phyloP scores from a whole-genome alignment of 2,329 filamentous ascomycete genomes.

The Sporothrix globosa region DNA sequence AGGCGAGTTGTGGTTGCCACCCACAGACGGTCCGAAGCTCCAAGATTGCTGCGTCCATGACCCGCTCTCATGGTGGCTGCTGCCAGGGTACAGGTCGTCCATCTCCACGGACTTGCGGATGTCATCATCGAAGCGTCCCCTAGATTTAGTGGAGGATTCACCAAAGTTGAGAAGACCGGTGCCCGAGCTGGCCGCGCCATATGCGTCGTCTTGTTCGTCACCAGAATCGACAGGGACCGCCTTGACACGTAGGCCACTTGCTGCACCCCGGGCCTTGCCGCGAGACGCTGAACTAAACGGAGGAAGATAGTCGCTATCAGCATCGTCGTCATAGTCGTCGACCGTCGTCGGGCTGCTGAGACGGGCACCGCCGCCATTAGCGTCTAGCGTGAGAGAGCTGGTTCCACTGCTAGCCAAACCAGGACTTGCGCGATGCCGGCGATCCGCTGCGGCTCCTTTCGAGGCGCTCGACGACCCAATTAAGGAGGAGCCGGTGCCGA shows the following conservation, averaged over 20 bases:
- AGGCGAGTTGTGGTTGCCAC: slow-evolving; percentile 28
- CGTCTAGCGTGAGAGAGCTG: slow-evolving; percentile 24
- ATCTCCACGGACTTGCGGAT: slow-evolving; percentile 52
- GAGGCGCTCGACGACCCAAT: slow-evolving; percentile 90
- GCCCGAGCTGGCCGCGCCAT: slow-evolving; percentile 10
- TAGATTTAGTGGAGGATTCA: neutral
- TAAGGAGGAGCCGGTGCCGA: slow-evolving; percentile 80
- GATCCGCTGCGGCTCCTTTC: slow-evolving; percentile 75
- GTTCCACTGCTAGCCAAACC: slow-evolving; percentile 54
- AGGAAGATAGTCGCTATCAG: slow-evolving; percentile 41
- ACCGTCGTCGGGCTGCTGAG: slow-evolving; percentile 11
- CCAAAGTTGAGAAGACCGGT: slow-evolving; percentile 34
- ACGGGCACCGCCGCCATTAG: slow-evolving; percentile 6
- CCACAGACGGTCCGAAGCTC: slow-evolving; percentile 47
- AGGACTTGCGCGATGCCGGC: slow-evolving; percentile 62
- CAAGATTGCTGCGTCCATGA: slow-evolving; percentile 46
- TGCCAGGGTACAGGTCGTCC: slow-evolving; percentile 46
- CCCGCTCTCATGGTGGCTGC: slow-evolving; percentile 39
- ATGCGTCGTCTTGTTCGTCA: slow-evolving; percentile 22
- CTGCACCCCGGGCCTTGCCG: neutral
- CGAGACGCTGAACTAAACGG: slow-evolving; percentile 43
- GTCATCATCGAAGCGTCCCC: slow-evolving; percentile 34
- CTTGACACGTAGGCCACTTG: neutral
- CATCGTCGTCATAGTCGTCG: slow-evolving; percentile 20
- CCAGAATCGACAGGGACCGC: slow-evolving; percentile 9